A percentile compares a stretch with the other conserved stretches of the same genome.
Evolutionary conservation across 495 filamentous ascomycete species (phyloP).

Genomic region (Pyrenula massariospora): DNA sequence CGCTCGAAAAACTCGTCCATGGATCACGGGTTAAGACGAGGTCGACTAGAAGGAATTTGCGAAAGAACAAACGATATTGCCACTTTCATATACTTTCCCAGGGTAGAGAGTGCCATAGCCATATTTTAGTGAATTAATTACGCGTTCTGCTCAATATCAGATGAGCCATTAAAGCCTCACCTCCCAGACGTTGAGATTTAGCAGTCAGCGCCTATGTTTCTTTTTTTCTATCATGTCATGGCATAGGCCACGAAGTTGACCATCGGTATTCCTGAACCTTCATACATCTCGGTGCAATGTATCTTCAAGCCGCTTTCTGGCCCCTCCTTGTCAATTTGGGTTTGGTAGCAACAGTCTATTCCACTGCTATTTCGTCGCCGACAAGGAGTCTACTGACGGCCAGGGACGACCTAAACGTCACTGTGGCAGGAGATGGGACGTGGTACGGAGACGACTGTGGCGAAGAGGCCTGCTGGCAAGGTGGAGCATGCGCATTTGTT

Average conservation of each 20-base stretch:
- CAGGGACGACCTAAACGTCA: not conserved
- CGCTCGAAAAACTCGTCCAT: not conserved
- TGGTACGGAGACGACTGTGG: conserved; percentile 1
- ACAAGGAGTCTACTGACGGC: not conserved
- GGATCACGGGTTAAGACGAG: not conserved
- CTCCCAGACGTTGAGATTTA: not conserved
- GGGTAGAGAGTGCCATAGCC: not conserved
- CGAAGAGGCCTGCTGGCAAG: conserved; percentile 3
- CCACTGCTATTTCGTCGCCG: not conserved
- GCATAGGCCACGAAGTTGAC: not conserved
- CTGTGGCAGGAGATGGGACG: not conserved
- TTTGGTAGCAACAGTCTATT: not conserved
- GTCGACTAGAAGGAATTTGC: not conserved
- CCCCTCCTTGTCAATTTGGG: not conserved
- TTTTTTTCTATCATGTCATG: not conserved
- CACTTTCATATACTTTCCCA: too few species aligned
- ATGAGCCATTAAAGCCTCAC: not conserved
- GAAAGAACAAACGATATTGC: not conserved
- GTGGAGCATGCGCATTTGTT: conserved; percentile 2
- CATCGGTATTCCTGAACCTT: not conserved
- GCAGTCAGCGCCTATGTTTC: not conserved
- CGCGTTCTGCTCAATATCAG: not conserved
- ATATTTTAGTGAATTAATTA: not conserved
- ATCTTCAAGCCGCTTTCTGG: not conserved
- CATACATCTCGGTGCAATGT: not conserved